These are phyloP conservation scores for Carex arenaria DNA, from an alignment of 202 grass and related monocot species.

Conservation along the genomic window DNA sequence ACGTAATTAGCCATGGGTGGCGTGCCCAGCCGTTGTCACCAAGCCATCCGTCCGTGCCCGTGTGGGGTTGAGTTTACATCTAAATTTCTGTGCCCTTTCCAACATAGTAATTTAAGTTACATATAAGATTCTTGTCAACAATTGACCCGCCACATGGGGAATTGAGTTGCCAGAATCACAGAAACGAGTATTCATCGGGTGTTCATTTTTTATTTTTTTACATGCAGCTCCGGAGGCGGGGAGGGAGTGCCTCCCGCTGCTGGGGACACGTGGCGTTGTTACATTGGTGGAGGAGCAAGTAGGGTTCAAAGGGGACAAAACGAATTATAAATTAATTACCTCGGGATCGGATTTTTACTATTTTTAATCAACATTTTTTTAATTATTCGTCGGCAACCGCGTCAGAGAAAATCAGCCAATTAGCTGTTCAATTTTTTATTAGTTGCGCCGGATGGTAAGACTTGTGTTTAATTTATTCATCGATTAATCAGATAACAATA, in stretches of 20 bases:
- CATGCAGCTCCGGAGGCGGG: constrained; percentile 20
- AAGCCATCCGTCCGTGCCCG: constrained; percentile 24
- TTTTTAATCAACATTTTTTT: neutral
- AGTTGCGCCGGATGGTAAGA: neutral
- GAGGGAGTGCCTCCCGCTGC: constrained; percentile 11
- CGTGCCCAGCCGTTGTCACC: constrained; percentile 24
- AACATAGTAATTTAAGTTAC: neutral
- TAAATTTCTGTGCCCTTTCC: neutral
- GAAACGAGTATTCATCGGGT: neutral
- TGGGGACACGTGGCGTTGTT: constrained; percentile 18
- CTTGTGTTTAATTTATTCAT: too few species aligned
- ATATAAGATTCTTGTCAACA: neutral
- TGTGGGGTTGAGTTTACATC: neutral
- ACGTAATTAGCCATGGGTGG: constrained; percentile 22
- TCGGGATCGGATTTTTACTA: constrained; percentile 18
- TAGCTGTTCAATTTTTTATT: neutral
- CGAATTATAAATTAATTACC: neutral
- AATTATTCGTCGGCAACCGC: neutral
- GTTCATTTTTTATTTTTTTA: neutral
- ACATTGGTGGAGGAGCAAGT: constrained; percentile 12
- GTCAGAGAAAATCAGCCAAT: neutral
- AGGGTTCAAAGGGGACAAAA: constrained; percentile 39
- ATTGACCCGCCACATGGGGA: neutral
- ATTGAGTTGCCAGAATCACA: neutral
- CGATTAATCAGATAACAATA: too few species aligned